Conservation (phyloP, 148 eudicot genomes). For the Camellia granthamiana region DNA sequence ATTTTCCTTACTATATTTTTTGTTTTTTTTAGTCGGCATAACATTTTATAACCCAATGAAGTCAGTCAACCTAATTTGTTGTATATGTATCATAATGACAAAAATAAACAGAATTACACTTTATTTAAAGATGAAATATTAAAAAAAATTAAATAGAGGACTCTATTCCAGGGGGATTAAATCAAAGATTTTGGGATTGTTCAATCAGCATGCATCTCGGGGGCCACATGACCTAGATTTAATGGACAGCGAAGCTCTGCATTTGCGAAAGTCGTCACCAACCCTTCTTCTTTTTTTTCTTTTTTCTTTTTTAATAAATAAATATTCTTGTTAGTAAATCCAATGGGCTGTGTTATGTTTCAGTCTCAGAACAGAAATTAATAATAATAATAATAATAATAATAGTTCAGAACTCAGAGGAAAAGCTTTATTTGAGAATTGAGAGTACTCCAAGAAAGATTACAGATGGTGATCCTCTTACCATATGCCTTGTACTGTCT, state of each 20-base stretch:
- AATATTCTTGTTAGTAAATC: background rate
- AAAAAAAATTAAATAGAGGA: background rate
- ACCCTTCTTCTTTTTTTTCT: background rate
- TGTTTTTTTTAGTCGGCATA: too few species aligned
- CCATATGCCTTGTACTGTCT: background rate
- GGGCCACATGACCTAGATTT: slow-evolving; percentile 42
- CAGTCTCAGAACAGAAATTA: background rate
- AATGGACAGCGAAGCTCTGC: slow-evolving; percentile 21
- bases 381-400: too few species aligned
- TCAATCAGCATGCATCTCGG: slow-evolving; percentile 48
- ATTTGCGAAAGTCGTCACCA: background rate
- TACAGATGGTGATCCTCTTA: background rate
- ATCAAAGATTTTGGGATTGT: slow-evolving; percentile 2
- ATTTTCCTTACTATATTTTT: too few species aligned
- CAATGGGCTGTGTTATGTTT: background rate
- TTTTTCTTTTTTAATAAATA: too few species aligned
- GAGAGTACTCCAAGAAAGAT: slow-evolving; percentile 1
- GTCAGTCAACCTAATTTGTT: too few species aligned
- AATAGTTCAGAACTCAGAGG: background rate
- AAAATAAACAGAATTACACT: background rate
- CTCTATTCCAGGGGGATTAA: background rate
- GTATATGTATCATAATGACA: too few species aligned
- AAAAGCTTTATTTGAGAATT: background rate
- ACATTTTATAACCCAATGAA: too few species aligned
- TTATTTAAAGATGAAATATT: too few species aligned